Conservation (phyloP, 2,329 filamentous ascomycete genomes). For the Aspergillus thermomutatus region DNA sequence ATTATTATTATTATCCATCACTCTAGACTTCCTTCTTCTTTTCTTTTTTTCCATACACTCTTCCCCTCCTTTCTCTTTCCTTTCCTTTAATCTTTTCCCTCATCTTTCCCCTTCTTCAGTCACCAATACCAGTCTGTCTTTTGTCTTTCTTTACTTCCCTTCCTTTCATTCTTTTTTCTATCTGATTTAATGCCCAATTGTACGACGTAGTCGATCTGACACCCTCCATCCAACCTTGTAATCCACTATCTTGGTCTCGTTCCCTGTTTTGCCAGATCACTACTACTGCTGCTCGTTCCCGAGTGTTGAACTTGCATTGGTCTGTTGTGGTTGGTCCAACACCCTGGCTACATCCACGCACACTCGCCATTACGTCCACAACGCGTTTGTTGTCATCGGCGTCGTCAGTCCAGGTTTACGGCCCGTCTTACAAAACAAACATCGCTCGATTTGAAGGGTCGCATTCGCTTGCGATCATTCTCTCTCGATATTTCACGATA, state of each 20-base stretch:
- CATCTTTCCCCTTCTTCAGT: constrained; percentile 10
- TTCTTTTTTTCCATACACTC: constrained; percentile 7
- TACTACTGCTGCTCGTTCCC: constrained; percentile 11
- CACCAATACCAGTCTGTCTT: background rate
- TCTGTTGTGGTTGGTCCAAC: constrained; percentile 15
- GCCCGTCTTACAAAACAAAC: background rate
- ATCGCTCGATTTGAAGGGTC: background rate
- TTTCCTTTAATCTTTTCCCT: constrained; percentile 12
- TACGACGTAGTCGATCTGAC: constrained; percentile 6
- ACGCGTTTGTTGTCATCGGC: constrained; percentile 18
- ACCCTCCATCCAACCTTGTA: constrained; percentile 4
- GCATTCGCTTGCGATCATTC: background rate
- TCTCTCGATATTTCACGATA: background rate
- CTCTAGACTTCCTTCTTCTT: constrained; percentile 15
- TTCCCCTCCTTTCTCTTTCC: constrained; percentile 8
- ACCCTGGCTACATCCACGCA: constrained; percentile 16
- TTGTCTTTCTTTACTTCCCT: constrained; percentile 3
- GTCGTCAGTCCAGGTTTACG: constrained; percentile 1
- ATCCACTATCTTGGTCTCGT: background rate
- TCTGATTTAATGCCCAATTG: constrained; percentile 1
- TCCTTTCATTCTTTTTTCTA: background rate
- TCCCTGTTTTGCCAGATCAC: constrained; percentile 12
- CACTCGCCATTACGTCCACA: constrained; percentile 11
- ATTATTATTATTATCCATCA: constrained; percentile 11
- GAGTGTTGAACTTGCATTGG: constrained; percentile 4